phyloP scores from a whole-genome alignment of 257 asterid genomes.

The Schizonepeta tenuifolia region DNA sequence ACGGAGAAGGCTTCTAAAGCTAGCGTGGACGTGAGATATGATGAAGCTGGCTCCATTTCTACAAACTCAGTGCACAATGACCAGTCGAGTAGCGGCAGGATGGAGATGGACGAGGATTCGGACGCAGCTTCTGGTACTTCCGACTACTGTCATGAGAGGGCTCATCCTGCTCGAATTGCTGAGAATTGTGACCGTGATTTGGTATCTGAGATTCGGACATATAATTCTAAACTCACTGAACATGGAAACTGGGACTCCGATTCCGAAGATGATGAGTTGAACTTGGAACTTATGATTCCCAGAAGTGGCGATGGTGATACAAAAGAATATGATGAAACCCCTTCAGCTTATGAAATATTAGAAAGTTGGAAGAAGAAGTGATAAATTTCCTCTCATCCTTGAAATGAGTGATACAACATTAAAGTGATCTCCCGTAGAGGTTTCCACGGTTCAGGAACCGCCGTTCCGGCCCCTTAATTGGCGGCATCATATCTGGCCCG shows the following conservation, averaged over 20 bases:
- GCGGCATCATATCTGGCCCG: too few species aligned
- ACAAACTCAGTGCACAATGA: not conserved
- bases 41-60: constrained; percentile 10
- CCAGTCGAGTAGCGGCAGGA: constrained; percentile 8
- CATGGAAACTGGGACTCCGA: constrained; percentile 29
- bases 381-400: not conserved
- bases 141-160: not conserved
- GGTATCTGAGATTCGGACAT: constrained; percentile 23
- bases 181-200: constrained; percentile 35
- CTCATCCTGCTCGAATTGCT: not conserved
- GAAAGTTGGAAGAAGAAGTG: constrained; percentile 66
- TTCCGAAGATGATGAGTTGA: constrained; percentile 40
- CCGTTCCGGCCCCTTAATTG: too few species aligned
- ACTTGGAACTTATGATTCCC: constrained; percentile 39
- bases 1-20: constrained; percentile 26
- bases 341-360: constrained; percentile 75
- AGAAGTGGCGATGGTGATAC: constrained; percentile 41
- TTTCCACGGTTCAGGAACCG: too few species aligned
- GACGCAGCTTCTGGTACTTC: constrained; percentile 29
- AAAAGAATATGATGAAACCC: constrained; percentile 42
- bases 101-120: constrained; percentile 23
- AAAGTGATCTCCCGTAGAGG: too few species aligned
- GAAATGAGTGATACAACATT: too few species aligned
- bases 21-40: constrained; percentile 1
- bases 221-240: constrained; percentile 29